These are phyloP conservation scores for Xylaria arbuscula DNA, from an alignment of 2,329 filamentous ascomycete species.

Conservation along the genomic window DNA sequence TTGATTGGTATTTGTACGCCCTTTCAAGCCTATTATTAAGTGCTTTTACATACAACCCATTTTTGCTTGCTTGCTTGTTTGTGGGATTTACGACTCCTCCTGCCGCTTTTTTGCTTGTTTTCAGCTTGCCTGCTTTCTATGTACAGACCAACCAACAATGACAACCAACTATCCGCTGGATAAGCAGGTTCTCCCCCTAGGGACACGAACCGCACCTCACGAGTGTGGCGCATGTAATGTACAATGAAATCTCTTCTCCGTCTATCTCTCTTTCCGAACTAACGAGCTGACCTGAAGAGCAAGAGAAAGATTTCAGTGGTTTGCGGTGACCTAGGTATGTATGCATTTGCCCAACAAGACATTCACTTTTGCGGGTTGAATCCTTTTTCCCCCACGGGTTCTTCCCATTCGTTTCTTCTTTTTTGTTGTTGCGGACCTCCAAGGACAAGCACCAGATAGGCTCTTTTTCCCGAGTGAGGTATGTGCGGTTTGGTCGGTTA, in stretches of 20 bases:
- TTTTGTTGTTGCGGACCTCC: neutral
- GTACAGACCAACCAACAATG: constrained; percentile 8
- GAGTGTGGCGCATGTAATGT: neutral
- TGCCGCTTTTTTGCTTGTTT: neutral
- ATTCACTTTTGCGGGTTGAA: neutral
- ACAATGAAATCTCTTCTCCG: neutral
- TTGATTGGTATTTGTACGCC: neutral
- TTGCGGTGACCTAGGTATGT: too few species aligned
- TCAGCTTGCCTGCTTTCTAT: constrained; percentile 3
- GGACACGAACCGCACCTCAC: neutral
- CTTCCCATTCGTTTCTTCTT: neutral
- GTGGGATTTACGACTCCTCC: neutral
- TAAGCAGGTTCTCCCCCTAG: too few species aligned
- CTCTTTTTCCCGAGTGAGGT: too few species aligned
- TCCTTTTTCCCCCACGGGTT: neutral
- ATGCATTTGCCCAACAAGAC: neutral
- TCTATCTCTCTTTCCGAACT: too few species aligned
- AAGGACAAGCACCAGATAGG: neutral
- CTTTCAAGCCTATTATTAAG: neutral
- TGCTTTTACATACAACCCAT: neutral
- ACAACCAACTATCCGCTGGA: neutral
- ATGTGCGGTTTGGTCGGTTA: neutral
- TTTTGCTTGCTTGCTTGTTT: constrained; percentile 10
- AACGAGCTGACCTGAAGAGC: too few species aligned
- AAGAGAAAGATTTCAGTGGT: neutral